Evolutionary conservation across 768 basidiomycete genomes (phyloP).

Genomic region (Tephrocybe sp.): DNA sequence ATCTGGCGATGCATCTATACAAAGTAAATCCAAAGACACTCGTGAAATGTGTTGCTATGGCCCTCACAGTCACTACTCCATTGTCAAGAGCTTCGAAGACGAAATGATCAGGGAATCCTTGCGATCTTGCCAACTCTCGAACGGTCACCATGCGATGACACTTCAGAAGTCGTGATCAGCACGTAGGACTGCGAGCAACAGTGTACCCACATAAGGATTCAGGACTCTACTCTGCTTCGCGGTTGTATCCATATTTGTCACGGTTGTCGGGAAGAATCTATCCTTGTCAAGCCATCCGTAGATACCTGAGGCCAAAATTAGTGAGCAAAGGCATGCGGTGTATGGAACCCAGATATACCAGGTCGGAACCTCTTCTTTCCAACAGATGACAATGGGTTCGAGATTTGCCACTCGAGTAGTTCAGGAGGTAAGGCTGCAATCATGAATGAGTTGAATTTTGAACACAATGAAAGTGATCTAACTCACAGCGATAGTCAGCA

Average conservation of each 20-base stretch:
- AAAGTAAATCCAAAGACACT: background rate
- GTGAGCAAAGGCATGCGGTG: background rate
- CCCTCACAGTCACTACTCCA: constrained; percentile 61
- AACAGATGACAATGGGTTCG: constrained; percentile 58
- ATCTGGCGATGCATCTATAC: constrained; percentile 77
- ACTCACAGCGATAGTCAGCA: constrained; percentile 68
- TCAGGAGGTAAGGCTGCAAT: constrained; percentile 40
- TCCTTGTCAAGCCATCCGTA: constrained; percentile 60
- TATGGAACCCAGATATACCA: constrained; percentile 33
- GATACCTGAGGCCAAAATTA: constrained; percentile 28
- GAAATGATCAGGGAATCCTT: constrained; percentile 81
- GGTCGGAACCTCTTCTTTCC: constrained; percentile 51
- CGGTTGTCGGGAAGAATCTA: constrained; percentile 67
- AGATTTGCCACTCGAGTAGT: constrained; percentile 59
- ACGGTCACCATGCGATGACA: constrained; percentile 71
- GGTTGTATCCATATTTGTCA: constrained; percentile 77
- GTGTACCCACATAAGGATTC: constrained; percentile 57
- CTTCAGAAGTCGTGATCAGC: constrained; percentile 31
- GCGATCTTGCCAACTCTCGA: constrained; percentile 75
- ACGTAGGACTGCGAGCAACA: background rate
- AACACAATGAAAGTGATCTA: too few relatives aligned
- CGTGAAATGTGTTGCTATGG: background rate
- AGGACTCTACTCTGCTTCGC: constrained; percentile 76
- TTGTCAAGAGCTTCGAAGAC: constrained; percentile 53
- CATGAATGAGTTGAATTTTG: too few relatives aligned